Evolutionary conservation across 2,329 filamentous ascomycete species (phyloP).

Genomic region (Thyridium curvatum): DNA sequence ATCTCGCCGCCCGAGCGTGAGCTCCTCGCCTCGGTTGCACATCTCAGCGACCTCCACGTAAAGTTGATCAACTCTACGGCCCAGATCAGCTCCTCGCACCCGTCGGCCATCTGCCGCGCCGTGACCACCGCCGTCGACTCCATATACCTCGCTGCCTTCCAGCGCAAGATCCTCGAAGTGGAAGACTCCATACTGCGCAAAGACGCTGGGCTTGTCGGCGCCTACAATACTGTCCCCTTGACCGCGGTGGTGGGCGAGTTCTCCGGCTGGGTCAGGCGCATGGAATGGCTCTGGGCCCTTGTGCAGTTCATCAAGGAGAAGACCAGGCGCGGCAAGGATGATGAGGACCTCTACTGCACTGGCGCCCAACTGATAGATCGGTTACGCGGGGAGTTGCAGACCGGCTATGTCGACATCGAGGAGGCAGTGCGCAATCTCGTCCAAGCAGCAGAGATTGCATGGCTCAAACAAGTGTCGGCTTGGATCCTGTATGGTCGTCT

Average conservation of each 20-base stretch:
- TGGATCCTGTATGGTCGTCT: constrained; percentile 88
- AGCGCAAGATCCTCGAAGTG: constrained; percentile 76
- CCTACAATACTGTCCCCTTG: constrained; percentile 87
- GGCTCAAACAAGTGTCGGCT: constrained; percentile 83
- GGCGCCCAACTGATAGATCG: constrained; percentile 73
- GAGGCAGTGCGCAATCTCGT: constrained; percentile 67
- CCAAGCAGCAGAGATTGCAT: constrained; percentile 77
- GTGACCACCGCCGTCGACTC: constrained; percentile 73
- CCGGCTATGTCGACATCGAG: constrained; percentile 83
- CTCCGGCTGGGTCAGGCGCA: constrained; percentile 73
- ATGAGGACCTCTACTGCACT: constrained; percentile 35
- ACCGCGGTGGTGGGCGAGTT: constrained; percentile 81
- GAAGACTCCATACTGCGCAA: constrained; percentile 70
- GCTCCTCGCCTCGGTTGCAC: constrained; percentile 69
- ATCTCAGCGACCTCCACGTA: constrained; percentile 72
- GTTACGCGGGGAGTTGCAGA: constrained; percentile 70
- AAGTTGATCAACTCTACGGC: constrained; percentile 62
- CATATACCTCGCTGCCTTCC: constrained; percentile 72
- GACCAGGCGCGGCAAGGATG: constrained; percentile 2
- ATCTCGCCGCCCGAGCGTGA: constrained; percentile 76
- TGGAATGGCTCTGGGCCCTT: constrained; percentile 81
- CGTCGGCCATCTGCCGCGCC: constrained; percentile 79
- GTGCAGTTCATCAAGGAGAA: constrained; percentile 58
- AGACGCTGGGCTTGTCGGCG: constrained; percentile 77
- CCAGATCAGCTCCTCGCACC: constrained; percentile 62